phyloP scores from a whole-genome alignment of 2,329 filamentous ascomycete species.

The Calonectria naviculata region DNA sequence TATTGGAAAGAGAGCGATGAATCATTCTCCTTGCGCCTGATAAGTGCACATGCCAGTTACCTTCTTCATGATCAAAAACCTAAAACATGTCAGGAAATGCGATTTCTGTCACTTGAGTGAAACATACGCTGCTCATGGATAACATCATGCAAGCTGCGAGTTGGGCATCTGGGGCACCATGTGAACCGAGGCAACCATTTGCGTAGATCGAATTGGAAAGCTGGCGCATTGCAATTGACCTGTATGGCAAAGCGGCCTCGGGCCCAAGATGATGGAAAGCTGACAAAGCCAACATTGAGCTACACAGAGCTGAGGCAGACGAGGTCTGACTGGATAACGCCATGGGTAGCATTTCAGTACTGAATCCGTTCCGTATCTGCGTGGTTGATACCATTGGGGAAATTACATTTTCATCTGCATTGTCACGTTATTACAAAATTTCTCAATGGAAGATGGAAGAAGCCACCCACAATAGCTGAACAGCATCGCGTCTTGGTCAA shows the following conservation, averaged over 20 bases:
- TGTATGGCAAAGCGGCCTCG: not conserved
- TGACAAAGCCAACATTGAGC: slow-evolving; percentile 3
- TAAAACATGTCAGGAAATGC: not conserved
- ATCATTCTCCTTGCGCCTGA: slow-evolving; percentile 11
- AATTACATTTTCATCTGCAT: not conserved
- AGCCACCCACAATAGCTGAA: slow-evolving; percentile 2
- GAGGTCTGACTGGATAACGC: not conserved
- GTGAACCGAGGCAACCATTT: not conserved
- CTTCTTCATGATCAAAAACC: slow-evolving; percentile 15
- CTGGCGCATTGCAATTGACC: not conserved
- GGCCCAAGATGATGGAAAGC: slow-evolving; percentile 5
- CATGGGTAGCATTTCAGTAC: slow-evolving; percentile 10
- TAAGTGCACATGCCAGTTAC: slow-evolving; percentile 14
- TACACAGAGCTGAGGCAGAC: not conserved
- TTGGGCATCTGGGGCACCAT: not conserved
- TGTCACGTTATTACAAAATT: not conserved
- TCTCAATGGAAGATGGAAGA: not conserved
- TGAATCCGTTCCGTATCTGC: not conserved
- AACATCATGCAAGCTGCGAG: slow-evolving; percentile 22
- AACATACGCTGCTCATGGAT: slow-evolving; percentile 13
- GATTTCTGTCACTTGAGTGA: too few species aligned
- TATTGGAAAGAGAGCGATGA: not conserved
- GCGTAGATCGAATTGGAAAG: not conserved
- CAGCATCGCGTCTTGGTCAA: slow-evolving; percentile 15
- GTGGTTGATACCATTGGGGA: slow-evolving; percentile 12